Conservation (phyloP, 305 asterid species). For the Solanum chacoense region DNA sequence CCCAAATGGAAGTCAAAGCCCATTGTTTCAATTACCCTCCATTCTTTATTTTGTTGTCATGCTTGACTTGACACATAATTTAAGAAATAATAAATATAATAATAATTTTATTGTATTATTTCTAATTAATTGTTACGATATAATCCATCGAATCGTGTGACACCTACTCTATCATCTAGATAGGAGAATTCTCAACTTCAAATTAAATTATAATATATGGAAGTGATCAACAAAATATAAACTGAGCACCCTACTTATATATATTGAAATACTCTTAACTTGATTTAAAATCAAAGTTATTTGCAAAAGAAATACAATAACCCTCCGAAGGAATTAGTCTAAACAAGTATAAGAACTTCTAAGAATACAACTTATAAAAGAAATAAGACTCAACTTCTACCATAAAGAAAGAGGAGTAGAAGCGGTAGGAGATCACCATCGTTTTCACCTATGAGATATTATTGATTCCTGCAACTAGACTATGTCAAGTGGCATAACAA, state of each 20-base stretch:
- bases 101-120: not conserved
- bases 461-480: no score
- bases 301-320: not conserved
- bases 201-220: not conserved
- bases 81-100: not conserved
- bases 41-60: not conserved
- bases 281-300: no score
- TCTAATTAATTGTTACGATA: no score
- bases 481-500: not conserved
- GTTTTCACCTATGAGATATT: not conserved
- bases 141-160: no score
- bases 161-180: no score
- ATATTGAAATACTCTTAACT: not conserved
- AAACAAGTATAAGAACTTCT: not conserved
- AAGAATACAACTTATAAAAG: not conserved
- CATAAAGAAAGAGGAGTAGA: no score
- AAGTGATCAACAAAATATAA: not conserved
- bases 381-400: not conserved
- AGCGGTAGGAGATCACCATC: not conserved
- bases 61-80: not conserved
- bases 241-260: not conserved
- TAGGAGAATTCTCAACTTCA: not conserved
- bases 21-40: not conserved
- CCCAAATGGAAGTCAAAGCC: not conserved
- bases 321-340: not conserved